phyloP scores from a whole-genome alignment of 495 filamentous ascomycete species.

The Penicillium canescens region DNA sequence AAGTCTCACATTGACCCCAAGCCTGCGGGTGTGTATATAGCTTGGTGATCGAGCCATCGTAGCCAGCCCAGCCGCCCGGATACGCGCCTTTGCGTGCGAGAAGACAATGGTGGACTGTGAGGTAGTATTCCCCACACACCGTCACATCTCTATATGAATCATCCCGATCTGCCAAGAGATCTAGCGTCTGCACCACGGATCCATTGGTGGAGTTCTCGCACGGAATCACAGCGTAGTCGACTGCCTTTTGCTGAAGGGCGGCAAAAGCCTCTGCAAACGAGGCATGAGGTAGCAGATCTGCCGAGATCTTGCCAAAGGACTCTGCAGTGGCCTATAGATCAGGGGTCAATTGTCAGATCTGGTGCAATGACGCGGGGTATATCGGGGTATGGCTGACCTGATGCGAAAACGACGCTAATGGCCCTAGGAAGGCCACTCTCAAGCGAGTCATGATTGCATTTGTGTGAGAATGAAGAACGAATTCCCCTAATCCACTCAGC shows the following conservation, averaged over 20 bases:
- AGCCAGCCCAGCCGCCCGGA: conserved; percentile 21
- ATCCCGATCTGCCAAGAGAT: conserved; percentile 76
- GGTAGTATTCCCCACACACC: conserved; percentile 79
- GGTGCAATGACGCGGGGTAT: conserved; percentile 7
- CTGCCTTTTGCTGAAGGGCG: conserved; percentile 63
- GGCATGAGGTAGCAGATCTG: conserved; percentile 55
- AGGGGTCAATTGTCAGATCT: conserved; percentile 14
- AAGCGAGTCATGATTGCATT: conserved; percentile 23
- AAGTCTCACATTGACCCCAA: conserved; percentile 87
- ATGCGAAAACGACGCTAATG: conserved; percentile 83
- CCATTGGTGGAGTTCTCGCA: conserved; percentile 97
- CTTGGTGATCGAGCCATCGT: conserved; percentile 39
- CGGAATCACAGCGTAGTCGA: conserved; percentile 78
- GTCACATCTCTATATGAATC: conserved; percentile 59
- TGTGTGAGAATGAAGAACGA: background rate
- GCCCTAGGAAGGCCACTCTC: conserved; percentile 80
- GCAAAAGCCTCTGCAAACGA: conserved; percentile 75
- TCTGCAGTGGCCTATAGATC: conserved; percentile 62
- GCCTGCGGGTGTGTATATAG: conserved; percentile 93
- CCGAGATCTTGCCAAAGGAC: conserved; percentile 52
- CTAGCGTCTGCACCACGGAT: conserved; percentile 82
- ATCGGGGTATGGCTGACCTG: conserved; percentile 57
- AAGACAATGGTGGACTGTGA: conserved; percentile 84
- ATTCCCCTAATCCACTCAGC: conserved; percentile 1
- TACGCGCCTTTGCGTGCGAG: conserved; percentile 52